Conservation (phyloP, 1,284 basidiomycete species). For the Fomitopsis schrenkii region DNA sequence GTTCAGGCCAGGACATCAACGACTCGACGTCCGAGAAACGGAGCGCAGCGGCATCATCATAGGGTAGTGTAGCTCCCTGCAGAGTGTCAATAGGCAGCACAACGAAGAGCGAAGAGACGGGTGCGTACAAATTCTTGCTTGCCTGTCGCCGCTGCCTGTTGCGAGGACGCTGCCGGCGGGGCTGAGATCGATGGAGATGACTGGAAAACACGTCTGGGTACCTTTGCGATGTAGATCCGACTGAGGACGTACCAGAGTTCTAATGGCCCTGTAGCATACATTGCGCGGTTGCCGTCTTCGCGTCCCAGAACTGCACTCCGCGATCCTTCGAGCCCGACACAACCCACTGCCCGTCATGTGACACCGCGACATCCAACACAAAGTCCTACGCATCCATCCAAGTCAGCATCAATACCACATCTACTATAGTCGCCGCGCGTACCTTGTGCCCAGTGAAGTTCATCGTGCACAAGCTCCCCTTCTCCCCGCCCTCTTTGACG, state of each 20-base stretch:
- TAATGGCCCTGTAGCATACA: slow-evolving; percentile 84
- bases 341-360: slow-evolving; percentile 72
- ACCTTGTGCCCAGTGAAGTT: slow-evolving; percentile 72
- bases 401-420: not conserved
- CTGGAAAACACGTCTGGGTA: slow-evolving; percentile 29
- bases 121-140: slow-evolving; percentile 69
- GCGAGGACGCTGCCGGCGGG: slow-evolving; percentile 71
- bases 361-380: slow-evolving; percentile 61
- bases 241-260: slow-evolving; percentile 56
- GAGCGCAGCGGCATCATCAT: not conserved
- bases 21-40: too few species aligned
- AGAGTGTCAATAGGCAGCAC: not conserved
- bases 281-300: slow-evolving; percentile 62
- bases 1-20: too few species aligned
- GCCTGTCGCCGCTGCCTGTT: slow-evolving; percentile 82
- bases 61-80: slow-evolving; percentile 24
- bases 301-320: slow-evolving; percentile 77
- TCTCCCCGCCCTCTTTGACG: slow-evolving; percentile 31
- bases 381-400: slow-evolving; percentile 39
- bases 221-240: not conserved
- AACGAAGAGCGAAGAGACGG: not conserved
- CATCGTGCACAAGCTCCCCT: slow-evolving; percentile 48
- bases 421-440: slow-evolving; percentile 17
- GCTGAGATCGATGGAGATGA: slow-evolving; percentile 82
- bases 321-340: slow-evolving; percentile 79